Base-by-base conservation (phyloP, 1,284 basidiomycete genomes). In the Fomitopsis schrenkii region DNA sequence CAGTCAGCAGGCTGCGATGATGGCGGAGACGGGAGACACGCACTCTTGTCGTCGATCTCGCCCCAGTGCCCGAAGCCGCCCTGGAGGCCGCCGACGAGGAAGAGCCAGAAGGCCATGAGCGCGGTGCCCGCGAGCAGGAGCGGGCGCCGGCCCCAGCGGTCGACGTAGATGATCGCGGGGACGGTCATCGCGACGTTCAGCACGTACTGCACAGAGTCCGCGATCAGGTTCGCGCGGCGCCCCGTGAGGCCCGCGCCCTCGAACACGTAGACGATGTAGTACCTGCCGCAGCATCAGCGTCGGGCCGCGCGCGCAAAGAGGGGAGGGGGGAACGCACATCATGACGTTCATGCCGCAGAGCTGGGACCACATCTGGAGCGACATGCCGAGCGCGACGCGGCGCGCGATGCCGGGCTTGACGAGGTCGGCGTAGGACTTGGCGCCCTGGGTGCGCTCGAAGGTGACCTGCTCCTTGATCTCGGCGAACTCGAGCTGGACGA, bases 201-300 rank as follows among this genome's bases (percentile, higher is more conserved):
- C n/a, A 91, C 85, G 64, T 91, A 92, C 79, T 92, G 87, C 6
- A 92, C 84, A 3, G 87, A 84, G 73, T 85, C 83, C n/a, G 90
- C 89, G 67, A 91, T 90, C 56, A 92, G 80, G 69, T 88, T 89
- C 14, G 80, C 83, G 42, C 86, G 84, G 46, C 80, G 80, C 40
- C 89, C 90, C 2, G 86, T 87, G 36, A 92, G 76, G 70, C 90
- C 90, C 53, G 90, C 89, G 59, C 87, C 87, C 67, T 88, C 80
- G 77, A 92, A 90, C 58, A 91, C 89, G 65, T 90, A 90, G 66
- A 89, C 77, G 65, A 91, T 87, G 71, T 90, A 90, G 76, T 90
- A 89, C 81, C 83, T 83, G 35, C 40, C 22, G n/a, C 19, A 8
- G 12, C 36, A 10, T 44, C 45, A 50, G 28, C 6, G 33, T n/a